These are phyloP conservation scores for Lichtheimia ramosa DNA, from an alignment of 371 early-diverging fungal genomes.

Conservation along the genomic window DNA sequence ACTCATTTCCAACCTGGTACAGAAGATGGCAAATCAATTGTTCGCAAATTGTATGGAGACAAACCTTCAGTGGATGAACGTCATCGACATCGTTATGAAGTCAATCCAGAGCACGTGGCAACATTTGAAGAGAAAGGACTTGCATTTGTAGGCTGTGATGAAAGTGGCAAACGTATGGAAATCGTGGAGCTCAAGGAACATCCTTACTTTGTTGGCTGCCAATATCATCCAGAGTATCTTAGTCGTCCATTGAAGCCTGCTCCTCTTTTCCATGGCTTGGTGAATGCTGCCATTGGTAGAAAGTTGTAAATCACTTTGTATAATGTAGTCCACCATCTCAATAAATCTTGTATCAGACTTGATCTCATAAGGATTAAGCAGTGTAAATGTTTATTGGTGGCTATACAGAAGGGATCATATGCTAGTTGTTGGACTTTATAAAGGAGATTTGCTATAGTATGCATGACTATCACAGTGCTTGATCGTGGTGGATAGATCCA, in stretches of 20 bases:
- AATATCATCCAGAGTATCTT: conserved; percentile 99
- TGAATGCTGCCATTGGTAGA: conserved; percentile 69
- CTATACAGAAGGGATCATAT: too few relatives aligned
- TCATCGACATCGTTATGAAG: conserved; percentile 99
- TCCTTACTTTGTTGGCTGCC: conserved; percentile 96
- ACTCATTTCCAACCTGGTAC: conserved; percentile 80
- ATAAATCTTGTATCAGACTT: too few relatives aligned
- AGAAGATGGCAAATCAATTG: conserved; percentile 40
- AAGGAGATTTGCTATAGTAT: too few relatives aligned
- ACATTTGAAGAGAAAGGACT: conserved; percentile 88
- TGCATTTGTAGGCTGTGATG: conserved; percentile 91
- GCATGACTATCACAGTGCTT: too few relatives aligned
- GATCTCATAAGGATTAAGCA: too few relatives aligned
- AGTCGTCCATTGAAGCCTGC: conserved; percentile 93
- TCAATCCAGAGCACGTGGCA: conserved; percentile 86
- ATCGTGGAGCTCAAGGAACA: conserved; percentile 92
- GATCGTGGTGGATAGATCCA: too few relatives aligned
- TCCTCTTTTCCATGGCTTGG: conserved; percentile 92
- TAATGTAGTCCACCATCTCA: too few relatives aligned
- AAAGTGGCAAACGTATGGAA: conserved; percentile 95
- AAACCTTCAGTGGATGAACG: conserved; percentile 80
- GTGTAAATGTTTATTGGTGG: too few relatives aligned
- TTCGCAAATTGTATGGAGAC: conserved; percentile 72
- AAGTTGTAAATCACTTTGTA: too few relatives aligned
- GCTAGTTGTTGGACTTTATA: too few relatives aligned